phyloP scores from a whole-genome alignment of 2,329 filamentous ascomycete species.

The Aspergillus versicolor region DNA sequence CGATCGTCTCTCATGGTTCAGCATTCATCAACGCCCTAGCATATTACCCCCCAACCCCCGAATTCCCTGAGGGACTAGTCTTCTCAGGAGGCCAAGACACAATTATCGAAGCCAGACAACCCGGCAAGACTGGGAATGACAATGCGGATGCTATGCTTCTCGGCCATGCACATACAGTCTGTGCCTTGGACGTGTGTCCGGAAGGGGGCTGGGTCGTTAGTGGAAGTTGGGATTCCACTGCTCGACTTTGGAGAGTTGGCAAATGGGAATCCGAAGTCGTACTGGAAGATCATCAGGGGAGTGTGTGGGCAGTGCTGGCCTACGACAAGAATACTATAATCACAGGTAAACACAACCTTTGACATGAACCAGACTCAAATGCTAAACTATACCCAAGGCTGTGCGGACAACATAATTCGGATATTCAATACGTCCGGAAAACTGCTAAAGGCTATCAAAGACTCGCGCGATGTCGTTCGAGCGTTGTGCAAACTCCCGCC shows the following conservation, averaged over 20 bases:
- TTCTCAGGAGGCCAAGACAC: constrained; percentile 88
- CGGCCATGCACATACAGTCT: constrained; percentile 85
- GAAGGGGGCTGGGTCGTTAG: constrained; percentile 76
- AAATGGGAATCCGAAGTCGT: constrained; percentile 77
- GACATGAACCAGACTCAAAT: not conserved
- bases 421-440: constrained; percentile 70
- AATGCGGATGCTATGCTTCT: constrained; percentile 83
- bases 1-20: constrained; percentile 75
- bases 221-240: constrained; percentile 89
- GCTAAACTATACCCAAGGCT: constrained; percentile 52
- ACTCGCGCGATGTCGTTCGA: constrained; percentile 79
- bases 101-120: constrained; percentile 84
- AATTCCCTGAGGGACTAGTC: constrained; percentile 75
- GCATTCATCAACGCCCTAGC: constrained; percentile 86
- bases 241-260: constrained; percentile 79
- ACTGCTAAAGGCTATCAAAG: constrained; percentile 63
- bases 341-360: constrained; percentile 55
- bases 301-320: constrained; percentile 89
- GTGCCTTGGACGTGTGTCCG: constrained; percentile 75
- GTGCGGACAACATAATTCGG: constrained; percentile 85
- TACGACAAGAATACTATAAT: constrained; percentile 77
- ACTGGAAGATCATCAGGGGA: constrained; percentile 73
- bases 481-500: constrained; percentile 80
- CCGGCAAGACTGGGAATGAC: constrained; percentile 64
- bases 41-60: constrained; percentile 67